Base-by-base conservation (phyloP, 352 stramenopile genomes). In the Phytophthora sojae region DNA sequence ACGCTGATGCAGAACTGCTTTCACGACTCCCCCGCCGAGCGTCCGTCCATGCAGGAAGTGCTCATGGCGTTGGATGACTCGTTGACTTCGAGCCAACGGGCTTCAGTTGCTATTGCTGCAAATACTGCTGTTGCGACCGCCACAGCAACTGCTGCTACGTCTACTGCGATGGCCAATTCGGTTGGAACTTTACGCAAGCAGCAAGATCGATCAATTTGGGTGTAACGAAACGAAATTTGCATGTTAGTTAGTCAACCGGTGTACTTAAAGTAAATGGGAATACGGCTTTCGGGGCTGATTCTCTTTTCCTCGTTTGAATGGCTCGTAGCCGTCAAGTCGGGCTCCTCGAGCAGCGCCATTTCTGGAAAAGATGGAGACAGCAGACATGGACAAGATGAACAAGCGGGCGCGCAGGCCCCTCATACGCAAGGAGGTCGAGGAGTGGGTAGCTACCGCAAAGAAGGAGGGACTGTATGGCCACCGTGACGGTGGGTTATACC, bases 1-100 rank as follows among this genome's bases (percentile, higher is more conserved):
- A 73, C 56, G 19, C 74, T 95, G 9, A 90, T 95, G 77, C 81
- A 88, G 56, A 79, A 74, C 19, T 95, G 87, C 56, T 95, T 95
- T 64, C 75, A 83, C 54, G 84, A 93, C 61, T 76, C 79, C 2
- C 87, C 87, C 3, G 67, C 75, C 42, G 69, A 93, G 64, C 83
- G 87, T 21, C 87, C 87, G 35, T 83, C 77, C 17, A 92, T 95
- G 85, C 74, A 73, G n/a, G 75, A 91, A 68, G 91, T 95, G 58
- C 52, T 95, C 42, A 35, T 59, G 15, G 60, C 77, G 26, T 75
- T 91, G 25, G 77, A 87, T 26, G 67, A 69, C 12, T 82, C 79
- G 47, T 62, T 81, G 32, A 53, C 25, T n/a, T 59, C 57, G 21
- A 76, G 61, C 4, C 45, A 63, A 53, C 72, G 69, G 6, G 70